Evolutionary conservation across 768 basidiomycete species (phyloP).

Genomic region (Amyloporia xantha): DNA sequence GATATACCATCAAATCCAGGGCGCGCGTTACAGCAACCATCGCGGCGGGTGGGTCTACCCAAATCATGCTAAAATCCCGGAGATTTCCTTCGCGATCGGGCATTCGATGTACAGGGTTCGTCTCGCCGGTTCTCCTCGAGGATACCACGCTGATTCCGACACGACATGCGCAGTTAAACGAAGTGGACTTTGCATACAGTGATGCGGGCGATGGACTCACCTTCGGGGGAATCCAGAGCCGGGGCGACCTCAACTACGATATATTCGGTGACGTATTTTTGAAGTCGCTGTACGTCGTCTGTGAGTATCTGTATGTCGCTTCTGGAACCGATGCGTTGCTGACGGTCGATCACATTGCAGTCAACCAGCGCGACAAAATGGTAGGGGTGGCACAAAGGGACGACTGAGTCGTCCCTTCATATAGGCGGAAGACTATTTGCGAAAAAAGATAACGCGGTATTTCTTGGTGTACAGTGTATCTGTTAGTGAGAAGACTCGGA

Average conservation of each 20-base stretch:
- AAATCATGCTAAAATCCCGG: slow-evolving; percentile 23
- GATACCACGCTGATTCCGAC: too few species aligned
- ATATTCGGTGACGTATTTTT: slow-evolving; percentile 30
- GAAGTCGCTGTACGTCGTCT: slow-evolving; percentile 28
- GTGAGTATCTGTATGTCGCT: slow-evolving; percentile 14
- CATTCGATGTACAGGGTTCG: slow-evolving; percentile 25
- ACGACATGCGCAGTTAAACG: slow-evolving; percentile 8
- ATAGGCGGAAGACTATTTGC: not conserved
- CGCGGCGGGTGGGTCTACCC: slow-evolving; percentile 35
- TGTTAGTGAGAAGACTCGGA: too few species aligned
- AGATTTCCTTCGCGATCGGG: slow-evolving; percentile 29
- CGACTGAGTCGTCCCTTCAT: slow-evolving; percentile 9
- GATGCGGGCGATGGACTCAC: slow-evolving; percentile 22
- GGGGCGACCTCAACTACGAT: slow-evolving; percentile 24
- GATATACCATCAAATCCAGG: slow-evolving; percentile 30
- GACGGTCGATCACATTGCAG: slow-evolving; percentile 8
- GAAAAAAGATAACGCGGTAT: too few species aligned
- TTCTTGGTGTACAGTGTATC: too few species aligned
- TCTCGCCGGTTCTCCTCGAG: too few species aligned
- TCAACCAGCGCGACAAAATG: slow-evolving; percentile 22
- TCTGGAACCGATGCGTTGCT: not conserved
- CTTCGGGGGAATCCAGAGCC: slow-evolving; percentile 26
- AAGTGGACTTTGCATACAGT: slow-evolving; percentile 21
- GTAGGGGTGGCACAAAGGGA: slow-evolving; percentile 24
- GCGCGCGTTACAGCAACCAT: slow-evolving; percentile 27